Percentiles rank a stretch among this genome's conserved stretches.
phyloP scores from a whole-genome alignment of 2,329 filamentous ascomycete genomes.

The Sclerotiophoma versabilis region DNA sequence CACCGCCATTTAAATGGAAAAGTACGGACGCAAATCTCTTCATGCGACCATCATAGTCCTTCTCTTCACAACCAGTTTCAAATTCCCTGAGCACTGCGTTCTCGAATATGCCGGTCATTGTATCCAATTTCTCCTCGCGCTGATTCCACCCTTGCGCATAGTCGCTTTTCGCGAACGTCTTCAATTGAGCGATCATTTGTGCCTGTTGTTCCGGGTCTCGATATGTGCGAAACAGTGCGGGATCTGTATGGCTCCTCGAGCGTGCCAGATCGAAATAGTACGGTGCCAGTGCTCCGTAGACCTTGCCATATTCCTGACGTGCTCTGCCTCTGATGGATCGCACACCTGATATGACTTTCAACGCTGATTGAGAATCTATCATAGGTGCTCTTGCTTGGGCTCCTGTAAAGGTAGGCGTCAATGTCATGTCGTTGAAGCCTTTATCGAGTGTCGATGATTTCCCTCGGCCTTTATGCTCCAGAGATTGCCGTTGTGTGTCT shows the following conservation, averaged over 20 bases:
- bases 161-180: constrained; percentile 80
- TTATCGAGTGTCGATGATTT: constrained; percentile 58
- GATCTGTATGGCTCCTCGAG: constrained; percentile 77
- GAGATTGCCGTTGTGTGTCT: constrained; percentile 59
- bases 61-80: constrained; percentile 86
- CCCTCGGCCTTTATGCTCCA: constrained; percentile 40
- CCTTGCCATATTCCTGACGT: constrained; percentile 86
- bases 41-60: constrained; percentile 90
- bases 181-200: constrained; percentile 82
- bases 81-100: constrained; percentile 91
- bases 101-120: constrained; percentile 84
- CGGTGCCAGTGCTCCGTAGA: constrained; percentile 86
- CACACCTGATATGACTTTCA: constrained; percentile 73
- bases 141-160: constrained; percentile 75
- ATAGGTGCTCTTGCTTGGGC: constrained; percentile 37
- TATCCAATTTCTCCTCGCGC: constrained; percentile 74
- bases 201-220: constrained; percentile 90
- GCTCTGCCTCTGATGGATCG: constrained; percentile 84
- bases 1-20: constrained; percentile 79
- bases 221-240: constrained; percentile 85
- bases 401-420: constrained; percentile 51
- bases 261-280: constrained; percentile 85
- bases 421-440: constrained; percentile 80
- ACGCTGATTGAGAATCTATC: constrained; percentile 66
- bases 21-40: constrained; percentile 87